These are phyloP conservation scores for Exophiala viscosa DNA, from an alignment of 2,329 filamentous ascomycete genomes.

Conservation along the genomic window DNA sequence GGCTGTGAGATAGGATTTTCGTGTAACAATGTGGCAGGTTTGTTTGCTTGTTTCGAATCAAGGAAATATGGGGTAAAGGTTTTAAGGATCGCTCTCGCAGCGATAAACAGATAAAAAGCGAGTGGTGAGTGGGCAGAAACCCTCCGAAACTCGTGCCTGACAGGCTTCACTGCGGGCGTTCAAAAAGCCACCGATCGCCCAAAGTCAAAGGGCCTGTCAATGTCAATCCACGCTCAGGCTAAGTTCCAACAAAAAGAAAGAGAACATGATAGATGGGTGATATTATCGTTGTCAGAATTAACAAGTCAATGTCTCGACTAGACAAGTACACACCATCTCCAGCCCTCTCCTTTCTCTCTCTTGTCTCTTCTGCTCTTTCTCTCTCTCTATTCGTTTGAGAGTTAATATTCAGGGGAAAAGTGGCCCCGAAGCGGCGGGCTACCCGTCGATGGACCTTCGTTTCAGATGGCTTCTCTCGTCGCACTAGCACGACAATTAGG, in stretches of 20 bases:
- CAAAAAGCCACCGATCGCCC: slow-evolving; percentile 1
- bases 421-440: neutral
- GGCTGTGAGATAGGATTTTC: neutral
- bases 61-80: slow-evolving; percentile 1
- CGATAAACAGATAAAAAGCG: too few species aligned
- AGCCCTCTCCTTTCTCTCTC: slow-evolving; percentile 2
- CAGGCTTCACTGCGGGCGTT: neutral
- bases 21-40: neutral
- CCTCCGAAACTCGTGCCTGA: slow-evolving; percentile 3
- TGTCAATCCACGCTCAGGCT: neutral
- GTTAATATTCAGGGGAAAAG: slow-evolving; percentile 16
- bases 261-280: neutral
- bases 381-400: neutral
- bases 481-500: slow-evolving; percentile 13
- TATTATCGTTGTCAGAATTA: too few species aligned
- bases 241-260: neutral
- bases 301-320: too few species aligned
- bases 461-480: slow-evolving; percentile 12
- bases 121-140: neutral
- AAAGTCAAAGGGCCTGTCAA: neutral
- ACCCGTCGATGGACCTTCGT: slow-evolving; percentile 1
- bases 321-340: neutral
- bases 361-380: neutral
- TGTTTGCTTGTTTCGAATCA: neutral
- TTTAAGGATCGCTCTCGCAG: neutral